Percentiles rank a stretch among this genome's conserved stretches.
Conservation (phyloP, 1,284 basidiomycete genomes). For the Trichosporon faecale region DNA sequence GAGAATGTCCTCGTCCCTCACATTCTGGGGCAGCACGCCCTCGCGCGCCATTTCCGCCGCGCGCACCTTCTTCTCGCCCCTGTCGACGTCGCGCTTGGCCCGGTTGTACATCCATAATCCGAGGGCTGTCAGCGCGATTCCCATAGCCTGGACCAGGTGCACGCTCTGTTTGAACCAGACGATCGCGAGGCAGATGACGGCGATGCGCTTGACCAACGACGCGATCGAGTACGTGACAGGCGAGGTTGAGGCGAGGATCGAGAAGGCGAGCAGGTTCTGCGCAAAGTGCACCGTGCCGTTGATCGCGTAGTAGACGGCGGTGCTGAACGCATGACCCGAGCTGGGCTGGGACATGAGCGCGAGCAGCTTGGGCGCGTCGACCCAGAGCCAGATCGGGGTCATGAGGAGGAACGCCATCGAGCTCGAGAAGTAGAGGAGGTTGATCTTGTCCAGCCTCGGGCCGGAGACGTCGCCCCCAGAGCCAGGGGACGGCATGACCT, state of each 20-base stretch:
- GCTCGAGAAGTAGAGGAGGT: constrained; percentile 93
- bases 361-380: constrained; percentile 70
- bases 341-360: constrained; percentile 41
- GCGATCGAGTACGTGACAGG: constrained; percentile 99
- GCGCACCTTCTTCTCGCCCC: constrained; percentile 80
- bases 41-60: constrained; percentile 67
- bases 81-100: constrained; percentile 87
- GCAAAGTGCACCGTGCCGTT: constrained; percentile 96
- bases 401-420: constrained; percentile 89
- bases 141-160: constrained; percentile 75
- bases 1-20: constrained; percentile 40
- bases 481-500: constrained; percentile 74
- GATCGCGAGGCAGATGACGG: constrained; percentile 96
- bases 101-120: constrained; percentile 96
- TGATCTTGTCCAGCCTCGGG: constrained; percentile 88
- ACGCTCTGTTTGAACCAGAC: constrained; percentile 92
- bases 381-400: constrained; percentile 89
- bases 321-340: constrained; percentile 12
- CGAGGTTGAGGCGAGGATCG: constrained; percentile 90
- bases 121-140: constrained; percentile 83
- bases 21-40: constrained; percentile 46
- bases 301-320: constrained; percentile 69
- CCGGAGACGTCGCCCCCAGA: constrained; percentile 46
- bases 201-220: constrained; percentile 94
- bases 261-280: constrained; percentile 96